Percentiles rank a stretch among this genome's conserved stretches.
phyloP scores from a whole-genome alignment of 1,284 basidiomycete genomes.

The Coniferiporia sulphurascens region DNA sequence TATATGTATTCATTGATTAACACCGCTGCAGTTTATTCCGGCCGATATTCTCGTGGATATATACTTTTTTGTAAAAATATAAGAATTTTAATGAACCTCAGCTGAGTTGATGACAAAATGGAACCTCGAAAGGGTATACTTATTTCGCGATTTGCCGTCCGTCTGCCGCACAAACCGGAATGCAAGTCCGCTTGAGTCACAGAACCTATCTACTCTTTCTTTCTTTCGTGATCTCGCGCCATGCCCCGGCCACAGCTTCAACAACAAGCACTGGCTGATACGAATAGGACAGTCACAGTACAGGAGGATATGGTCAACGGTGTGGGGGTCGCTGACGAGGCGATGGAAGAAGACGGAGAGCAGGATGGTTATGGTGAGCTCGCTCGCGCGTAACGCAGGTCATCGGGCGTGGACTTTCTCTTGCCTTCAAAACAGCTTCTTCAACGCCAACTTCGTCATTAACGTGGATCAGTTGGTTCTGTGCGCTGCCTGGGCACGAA shows the following conservation, averaged over 20 bases:
- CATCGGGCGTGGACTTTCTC: neutral
- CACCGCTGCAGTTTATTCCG: no score
- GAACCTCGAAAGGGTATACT: no score
- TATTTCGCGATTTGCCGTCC: no score
- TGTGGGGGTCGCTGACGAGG: conserved; percentile 54
- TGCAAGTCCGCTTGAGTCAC: no score
- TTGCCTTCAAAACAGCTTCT: conserved; percentile 48
- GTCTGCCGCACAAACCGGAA: no score
- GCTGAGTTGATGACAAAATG: no score
- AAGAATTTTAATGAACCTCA: no score
- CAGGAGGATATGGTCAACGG: conserved; percentile 50
- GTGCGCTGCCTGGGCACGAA: conserved; percentile 96
- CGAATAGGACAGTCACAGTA: conserved; percentile 24
- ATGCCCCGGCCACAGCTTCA: conserved; percentile 18
- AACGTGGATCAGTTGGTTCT: conserved; percentile 99
- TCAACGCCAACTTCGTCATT: conserved; percentile 81
- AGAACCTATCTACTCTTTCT: neutral
- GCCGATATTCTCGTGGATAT: no score
- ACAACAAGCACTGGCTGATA: neutral
- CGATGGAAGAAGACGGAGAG: conserved; percentile 65
- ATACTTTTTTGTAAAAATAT: no score
- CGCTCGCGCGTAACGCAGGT: neutral
- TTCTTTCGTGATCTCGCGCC: conserved; percentile 8
- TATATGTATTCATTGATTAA: no score
- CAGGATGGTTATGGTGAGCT: conserved; percentile 68